A percentile compares a stretch with the other conserved stretches of the same genome.
Evolutionary conservation across 2,329 filamentous ascomycete genomes (phyloP).

Genomic region (Rhynchosporium agropyri): DNA sequence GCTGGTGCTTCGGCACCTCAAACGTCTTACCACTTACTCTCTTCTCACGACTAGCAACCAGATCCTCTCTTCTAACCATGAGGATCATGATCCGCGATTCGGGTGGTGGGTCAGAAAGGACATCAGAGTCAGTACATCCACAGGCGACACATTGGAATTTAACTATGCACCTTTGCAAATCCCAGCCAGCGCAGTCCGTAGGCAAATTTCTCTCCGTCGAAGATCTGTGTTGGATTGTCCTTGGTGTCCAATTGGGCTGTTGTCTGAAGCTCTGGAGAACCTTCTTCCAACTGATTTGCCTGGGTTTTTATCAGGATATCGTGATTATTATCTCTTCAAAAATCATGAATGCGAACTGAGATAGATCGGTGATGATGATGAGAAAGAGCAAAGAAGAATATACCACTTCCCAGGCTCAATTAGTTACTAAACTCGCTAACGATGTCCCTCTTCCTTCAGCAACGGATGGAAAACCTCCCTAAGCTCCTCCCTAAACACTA

Average conservation of each 20-base stretch:
- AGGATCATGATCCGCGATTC: slow-evolving; percentile 50
- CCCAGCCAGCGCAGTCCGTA: slow-evolving; percentile 57
- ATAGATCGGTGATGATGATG: neutral
- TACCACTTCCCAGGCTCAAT: slow-evolving; percentile 51
- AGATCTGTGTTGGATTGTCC: slow-evolving; percentile 45
- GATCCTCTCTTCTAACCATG: slow-evolving; percentile 49
- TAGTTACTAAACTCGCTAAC: slow-evolving; percentile 53
- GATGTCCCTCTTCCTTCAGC: slow-evolving; percentile 48
- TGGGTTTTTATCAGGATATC: neutral
- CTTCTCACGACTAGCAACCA: slow-evolving; percentile 47
- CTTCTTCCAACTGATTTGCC: slow-evolving; percentile 53
- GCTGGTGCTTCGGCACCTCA: slow-evolving; percentile 49
- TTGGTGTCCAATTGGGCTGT: slow-evolving; percentile 51
- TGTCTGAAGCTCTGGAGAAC: slow-evolving; percentile 50
- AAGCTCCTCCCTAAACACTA: slow-evolving; percentile 47
- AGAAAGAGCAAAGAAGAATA: neutral
- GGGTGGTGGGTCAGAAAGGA: slow-evolving; percentile 32
- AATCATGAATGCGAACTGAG: neutral
- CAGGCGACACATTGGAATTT: slow-evolving; percentile 55
- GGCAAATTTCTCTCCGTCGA: slow-evolving; percentile 60
- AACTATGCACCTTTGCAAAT: slow-evolving; percentile 48
- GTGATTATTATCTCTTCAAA: neutral
- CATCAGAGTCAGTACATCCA: slow-evolving; percentile 38
- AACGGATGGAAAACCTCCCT: slow-evolving; percentile 51
- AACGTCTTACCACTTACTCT: slow-evolving; percentile 42